Percentiles rank a stretch among this genome's conserved stretches.
Evolutionary conservation across 306 rosid genomes (phyloP).

Genomic region (Pueraria montana): DNA sequence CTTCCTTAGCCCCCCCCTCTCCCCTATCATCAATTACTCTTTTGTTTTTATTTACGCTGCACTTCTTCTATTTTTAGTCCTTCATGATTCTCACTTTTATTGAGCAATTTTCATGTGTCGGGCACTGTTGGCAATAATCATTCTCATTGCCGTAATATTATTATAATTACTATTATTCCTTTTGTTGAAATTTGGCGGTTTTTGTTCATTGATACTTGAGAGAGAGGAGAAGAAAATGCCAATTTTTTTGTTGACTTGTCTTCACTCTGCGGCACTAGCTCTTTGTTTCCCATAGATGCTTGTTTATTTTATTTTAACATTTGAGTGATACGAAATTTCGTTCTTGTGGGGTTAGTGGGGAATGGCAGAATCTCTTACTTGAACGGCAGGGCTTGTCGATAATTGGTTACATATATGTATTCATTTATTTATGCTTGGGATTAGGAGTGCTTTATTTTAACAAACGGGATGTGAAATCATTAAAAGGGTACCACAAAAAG

Average conservation of each 20-base stretch:
- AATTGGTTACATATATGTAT: not conserved
- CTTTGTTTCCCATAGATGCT: constrained; percentile 26
- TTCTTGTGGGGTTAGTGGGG: not conserved
- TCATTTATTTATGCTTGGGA: not conserved
- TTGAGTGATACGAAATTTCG: constrained; percentile 46
- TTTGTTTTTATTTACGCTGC: constrained; percentile 56
- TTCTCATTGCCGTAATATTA: constrained; percentile 45
- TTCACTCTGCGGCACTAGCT: constrained; percentile 4
- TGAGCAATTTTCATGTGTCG: constrained; percentile 59
- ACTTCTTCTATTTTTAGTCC: constrained; percentile 52
- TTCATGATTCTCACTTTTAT: constrained; percentile 52
- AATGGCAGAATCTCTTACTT: not conserved
- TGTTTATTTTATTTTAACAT: constrained; percentile 15
- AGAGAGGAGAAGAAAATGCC: constrained; percentile 10
- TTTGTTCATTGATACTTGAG: constrained; percentile 39
- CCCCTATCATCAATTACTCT: constrained; percentile 57
- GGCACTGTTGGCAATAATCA: constrained; percentile 72
- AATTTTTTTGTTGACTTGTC: constrained; percentile 18
- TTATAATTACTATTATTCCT: constrained; percentile 41
- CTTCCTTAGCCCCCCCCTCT: constrained; percentile 22
- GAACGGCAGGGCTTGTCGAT: not conserved
- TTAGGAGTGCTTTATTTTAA: not conserved
- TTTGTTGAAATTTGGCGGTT: constrained; percentile 47
- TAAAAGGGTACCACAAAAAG: constrained; percentile 46
- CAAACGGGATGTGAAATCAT: constrained; percentile 48